phyloP scores from a whole-genome alignment of 2,329 filamentous ascomycete genomes.

The Aspergillus persii region DNA sequence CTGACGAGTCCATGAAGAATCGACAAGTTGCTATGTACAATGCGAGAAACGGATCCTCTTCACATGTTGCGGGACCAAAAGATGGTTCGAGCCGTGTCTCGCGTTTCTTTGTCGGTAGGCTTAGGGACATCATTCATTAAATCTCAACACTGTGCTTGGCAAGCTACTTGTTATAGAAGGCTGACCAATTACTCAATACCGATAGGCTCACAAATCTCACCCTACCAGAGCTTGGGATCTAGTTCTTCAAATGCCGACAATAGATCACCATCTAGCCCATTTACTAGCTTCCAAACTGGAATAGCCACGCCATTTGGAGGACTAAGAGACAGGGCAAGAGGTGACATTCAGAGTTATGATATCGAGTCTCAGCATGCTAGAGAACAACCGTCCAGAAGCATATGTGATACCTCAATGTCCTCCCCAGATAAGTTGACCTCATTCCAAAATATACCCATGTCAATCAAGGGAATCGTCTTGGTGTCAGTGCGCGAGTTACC shows the following conservation, averaged over 20 bases:
- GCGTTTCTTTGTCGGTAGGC: slow-evolving; percentile 32
- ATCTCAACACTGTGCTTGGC: background rate
- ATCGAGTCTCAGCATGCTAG: background rate
- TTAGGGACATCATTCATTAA: background rate
- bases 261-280: slow-evolving; percentile 31
- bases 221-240: slow-evolving; percentile 23
- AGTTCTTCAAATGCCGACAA: slow-evolving; percentile 27
- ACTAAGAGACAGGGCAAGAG: background rate
- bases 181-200: background rate
- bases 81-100: slow-evolving; percentile 19
- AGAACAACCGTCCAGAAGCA: background rate
- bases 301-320: slow-evolving; percentile 5
- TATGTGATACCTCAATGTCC: background rate
- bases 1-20: slow-evolving; percentile 16
- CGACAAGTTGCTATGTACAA: slow-evolving; percentile 1
- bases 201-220: slow-evolving; percentile 20
- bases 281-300: slow-evolving; percentile 23
- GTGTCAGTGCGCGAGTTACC: slow-evolving; percentile 62
- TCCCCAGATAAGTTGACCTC: background rate
- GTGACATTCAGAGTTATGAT: background rate
- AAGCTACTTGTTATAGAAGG: background rate
- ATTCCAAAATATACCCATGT: slow-evolving; percentile 28
- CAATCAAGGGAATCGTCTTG: slow-evolving; percentile 59
- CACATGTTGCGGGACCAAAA: background rate
- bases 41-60: background rate